Base-by-base conservation (phyloP, 495 filamentous ascomycete genomes). In the Pseudevernia furfuracea region DNA sequence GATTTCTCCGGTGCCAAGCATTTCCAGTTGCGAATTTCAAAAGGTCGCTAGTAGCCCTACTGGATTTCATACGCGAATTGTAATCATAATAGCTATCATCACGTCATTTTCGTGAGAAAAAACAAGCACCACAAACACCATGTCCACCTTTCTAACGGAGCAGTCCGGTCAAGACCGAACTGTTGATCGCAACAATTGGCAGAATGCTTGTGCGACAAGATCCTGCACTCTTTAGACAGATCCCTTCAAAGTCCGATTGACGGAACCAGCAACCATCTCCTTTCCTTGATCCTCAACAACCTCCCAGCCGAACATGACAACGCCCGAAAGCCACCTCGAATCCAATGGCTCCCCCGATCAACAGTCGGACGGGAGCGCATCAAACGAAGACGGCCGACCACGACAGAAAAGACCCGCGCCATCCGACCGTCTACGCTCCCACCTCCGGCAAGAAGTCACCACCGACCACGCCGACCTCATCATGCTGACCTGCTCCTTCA, bases 401-500 rank as follows among this genome's bases (percentile, higher is more conserved):
- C 8, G 7, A 15, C 36, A 32, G 23, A 23, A 55, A 6, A 9
- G n/a, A 4, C n/a, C 61, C 28, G 3, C 36, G 4, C 4, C 39
- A 21, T 1, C 43, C 19, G 52, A 12, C 23, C 37, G 49, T 34
- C 34, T 55, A 3, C 56, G 30, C 37, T 23, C 58, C 6, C 74
- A 72, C 38, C 64, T 80, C 44, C 68, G 65, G 1, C 71, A 70
- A 0, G 72, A 79, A 19, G 58, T 82, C 52, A 68, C 74, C 39
- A 65, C 79, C 12, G 68, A 60, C 36, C 63, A 78, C 63, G 77
- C 76, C 30, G 74, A 81, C 55, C 34, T 78, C 41, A 71, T 81
- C 17, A 69, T 83, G 23, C 72, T 80, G 25, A 72, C 72, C 32
- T 83, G 81, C 68, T 82, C 79, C 64, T 72, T 82, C 55, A 75